A percentile compares a stretch with the other conserved stretches of the same genome.
phyloP scores from a whole-genome alignment of 1,284 basidiomycete genomes.

The Leccinum angustisporum region DNA sequence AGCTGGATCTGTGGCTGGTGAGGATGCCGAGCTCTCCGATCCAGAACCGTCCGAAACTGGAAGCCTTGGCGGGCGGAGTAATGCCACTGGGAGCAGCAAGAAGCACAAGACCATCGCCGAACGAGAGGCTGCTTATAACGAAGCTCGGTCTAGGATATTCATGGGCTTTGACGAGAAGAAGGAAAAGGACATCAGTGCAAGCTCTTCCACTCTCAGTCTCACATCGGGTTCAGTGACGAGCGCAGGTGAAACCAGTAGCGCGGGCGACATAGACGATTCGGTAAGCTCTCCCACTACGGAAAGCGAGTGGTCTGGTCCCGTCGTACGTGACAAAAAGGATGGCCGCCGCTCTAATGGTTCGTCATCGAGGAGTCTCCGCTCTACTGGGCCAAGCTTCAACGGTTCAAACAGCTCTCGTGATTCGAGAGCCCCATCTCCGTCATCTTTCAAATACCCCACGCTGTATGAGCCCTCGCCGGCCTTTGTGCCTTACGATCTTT shows the following conservation, averaged over 20 bases:
- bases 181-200: slow-evolving; percentile 72
- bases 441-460: slow-evolving; percentile 65
- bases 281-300: slow-evolving; percentile 71
- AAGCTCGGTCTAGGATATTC: slow-evolving; percentile 80
- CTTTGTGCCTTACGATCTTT: slow-evolving; percentile 48
- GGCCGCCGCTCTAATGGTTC: slow-evolving; percentile 51
- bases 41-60: slow-evolving; percentile 75
- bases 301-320: slow-evolving; percentile 74
- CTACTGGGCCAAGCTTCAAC: slow-evolving; percentile 50
- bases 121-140: slow-evolving; percentile 80
- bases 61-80: slow-evolving; percentile 68
- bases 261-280: slow-evolving; percentile 63
- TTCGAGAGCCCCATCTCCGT: slow-evolving; percentile 69
- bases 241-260: slow-evolving; percentile 54
- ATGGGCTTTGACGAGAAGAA: slow-evolving; percentile 78
- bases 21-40: slow-evolving; percentile 74
- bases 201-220: slow-evolving; percentile 70
- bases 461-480: slow-evolving; percentile 61
- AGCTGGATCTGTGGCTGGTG: slow-evolving; percentile 64
- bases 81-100: slow-evolving; percentile 57
- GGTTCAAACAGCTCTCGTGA: slow-evolving; percentile 61
- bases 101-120: slow-evolving; percentile 75
- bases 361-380: slow-evolving; percentile 54
- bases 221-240: slow-evolving; percentile 62
- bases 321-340: slow-evolving; percentile 53